Conservation (phyloP, 2,329 filamentous ascomycete species). For the Colletotrichum horii region DNA sequence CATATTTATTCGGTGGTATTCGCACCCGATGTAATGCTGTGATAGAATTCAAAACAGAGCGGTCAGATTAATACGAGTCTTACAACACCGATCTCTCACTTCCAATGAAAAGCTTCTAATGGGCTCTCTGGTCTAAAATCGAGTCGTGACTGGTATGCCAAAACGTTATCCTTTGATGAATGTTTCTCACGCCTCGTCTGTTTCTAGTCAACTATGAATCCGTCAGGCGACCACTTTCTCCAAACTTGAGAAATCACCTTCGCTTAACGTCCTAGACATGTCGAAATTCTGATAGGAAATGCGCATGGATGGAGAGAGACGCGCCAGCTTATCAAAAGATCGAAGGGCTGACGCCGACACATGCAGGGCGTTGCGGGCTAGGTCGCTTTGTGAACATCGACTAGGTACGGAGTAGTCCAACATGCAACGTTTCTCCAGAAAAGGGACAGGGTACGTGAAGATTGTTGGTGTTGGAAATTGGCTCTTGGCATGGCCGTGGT, state of each 20-base stretch:
- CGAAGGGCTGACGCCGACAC: background rate
- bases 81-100: background rate
- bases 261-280: background rate
- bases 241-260: background rate
- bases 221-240: background rate
- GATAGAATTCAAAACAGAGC: background rate
- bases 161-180: background rate
- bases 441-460: background rate
- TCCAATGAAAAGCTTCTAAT: background rate
- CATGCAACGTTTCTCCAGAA: background rate
- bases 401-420: background rate
- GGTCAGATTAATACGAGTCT: background rate
- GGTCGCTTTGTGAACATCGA: background rate
- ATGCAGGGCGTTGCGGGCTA: background rate
- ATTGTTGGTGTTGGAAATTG: background rate
- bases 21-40: background rate
- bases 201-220: background rate
- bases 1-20: background rate
- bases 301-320: background rate
- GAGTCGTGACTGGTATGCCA: background rate
- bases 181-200: background rate
- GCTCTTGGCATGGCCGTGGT: background rate
- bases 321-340: background rate
- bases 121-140: background rate
- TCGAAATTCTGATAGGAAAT: background rate